These are phyloP conservation scores for Xylariaceae sp. DNA, from an alignment of 2,329 filamentous ascomycete species.

Conservation along the genomic window DNA sequence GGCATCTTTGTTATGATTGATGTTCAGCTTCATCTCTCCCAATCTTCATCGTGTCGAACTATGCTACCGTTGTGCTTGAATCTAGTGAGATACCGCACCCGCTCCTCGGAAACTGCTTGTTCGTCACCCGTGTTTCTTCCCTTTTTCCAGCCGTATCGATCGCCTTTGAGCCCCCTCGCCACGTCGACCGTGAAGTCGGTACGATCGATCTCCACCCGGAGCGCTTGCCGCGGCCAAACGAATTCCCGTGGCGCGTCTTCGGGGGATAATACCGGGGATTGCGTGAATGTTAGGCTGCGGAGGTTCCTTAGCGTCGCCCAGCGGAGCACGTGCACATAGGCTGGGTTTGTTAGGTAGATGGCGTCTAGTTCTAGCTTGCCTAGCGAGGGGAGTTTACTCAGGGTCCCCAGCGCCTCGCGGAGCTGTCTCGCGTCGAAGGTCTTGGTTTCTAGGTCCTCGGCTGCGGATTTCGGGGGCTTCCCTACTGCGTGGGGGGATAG, in stretches of 20 bases:
- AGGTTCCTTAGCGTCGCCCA: conserved; percentile 8
- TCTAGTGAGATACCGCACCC: not conserved
- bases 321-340: conserved; percentile 4
- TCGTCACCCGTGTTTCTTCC: not conserved
- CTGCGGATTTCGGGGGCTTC: not conserved
- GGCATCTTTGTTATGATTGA: too few species aligned
- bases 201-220: conserved; percentile 5
- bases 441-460: not conserved
- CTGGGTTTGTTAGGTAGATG: conserved; percentile 4
- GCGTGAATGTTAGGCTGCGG: conserved; percentile 13
- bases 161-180: conserved; percentile 12
- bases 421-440: not conserved
- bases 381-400: conserved; percentile 7
- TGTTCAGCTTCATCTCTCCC: not conserved
- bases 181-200: conserved; percentile 9
- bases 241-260: conserved; percentile 1
- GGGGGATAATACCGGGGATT: not conserved
- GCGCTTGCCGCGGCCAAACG: conserved; percentile 14
- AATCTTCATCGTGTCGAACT: not conserved
- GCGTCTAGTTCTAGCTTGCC: conserved; percentile 18
- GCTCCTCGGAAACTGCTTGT: not conserved
- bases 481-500: conserved; percentile 2
- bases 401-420: not conserved
- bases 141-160: conserved; percentile 6
- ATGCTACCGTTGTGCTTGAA: not conserved